Percentiles rank a stretch among this genome's conserved stretches.
Conservation (phyloP, 352 stramenopile genomes). For the Phytophthora meadii region DNA sequence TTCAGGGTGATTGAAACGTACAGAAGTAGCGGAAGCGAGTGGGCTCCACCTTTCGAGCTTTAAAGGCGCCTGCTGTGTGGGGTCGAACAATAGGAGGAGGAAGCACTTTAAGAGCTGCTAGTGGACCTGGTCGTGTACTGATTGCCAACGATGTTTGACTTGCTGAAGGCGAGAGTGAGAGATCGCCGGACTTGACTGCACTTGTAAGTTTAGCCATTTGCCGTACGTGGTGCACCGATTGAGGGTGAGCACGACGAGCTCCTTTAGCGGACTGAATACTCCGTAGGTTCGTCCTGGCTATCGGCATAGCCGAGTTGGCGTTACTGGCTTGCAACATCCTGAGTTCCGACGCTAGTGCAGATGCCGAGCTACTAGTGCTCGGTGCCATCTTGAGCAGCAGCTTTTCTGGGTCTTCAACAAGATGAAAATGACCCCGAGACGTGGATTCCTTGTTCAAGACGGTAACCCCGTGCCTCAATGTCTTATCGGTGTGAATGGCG, state of each 20-base stretch:
- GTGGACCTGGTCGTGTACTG: slow-evolving; percentile 25
- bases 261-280: slow-evolving; percentile 48
- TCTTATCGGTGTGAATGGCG: slow-evolving; percentile 28
- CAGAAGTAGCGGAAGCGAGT: slow-evolving; percentile 88
- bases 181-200: slow-evolving; percentile 36
- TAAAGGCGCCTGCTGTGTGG: slow-evolving; percentile 63
- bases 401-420: slow-evolving; percentile 13
- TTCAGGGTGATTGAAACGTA: slow-evolving; percentile 35
- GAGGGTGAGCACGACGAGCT: slow-evolving; percentile 22
- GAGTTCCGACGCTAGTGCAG: slow-evolving; percentile 34
- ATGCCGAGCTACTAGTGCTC: slow-evolving; percentile 4
- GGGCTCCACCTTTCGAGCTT: slow-evolving; percentile 68
- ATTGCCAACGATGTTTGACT: slow-evolving; percentile 33
- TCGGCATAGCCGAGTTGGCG: slow-evolving; percentile 38
- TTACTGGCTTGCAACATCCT: slow-evolving; percentile 30
- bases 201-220: slow-evolving; percentile 57
- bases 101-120: slow-evolving; percentile 12
- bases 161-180: slow-evolving; percentile 31
- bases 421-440: slow-evolving; percentile 19
- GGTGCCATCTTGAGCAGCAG: slow-evolving; percentile 9
- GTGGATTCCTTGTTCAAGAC: background rate
- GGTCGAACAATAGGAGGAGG: slow-evolving; percentile 40
- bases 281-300: slow-evolving; percentile 40
- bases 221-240: slow-evolving; percentile 58
- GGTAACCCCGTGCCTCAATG: slow-evolving; percentile 13